phyloP scores from a whole-genome alignment of 768 basidiomycete genomes.

The Gloeostereum incarnatum region DNA sequence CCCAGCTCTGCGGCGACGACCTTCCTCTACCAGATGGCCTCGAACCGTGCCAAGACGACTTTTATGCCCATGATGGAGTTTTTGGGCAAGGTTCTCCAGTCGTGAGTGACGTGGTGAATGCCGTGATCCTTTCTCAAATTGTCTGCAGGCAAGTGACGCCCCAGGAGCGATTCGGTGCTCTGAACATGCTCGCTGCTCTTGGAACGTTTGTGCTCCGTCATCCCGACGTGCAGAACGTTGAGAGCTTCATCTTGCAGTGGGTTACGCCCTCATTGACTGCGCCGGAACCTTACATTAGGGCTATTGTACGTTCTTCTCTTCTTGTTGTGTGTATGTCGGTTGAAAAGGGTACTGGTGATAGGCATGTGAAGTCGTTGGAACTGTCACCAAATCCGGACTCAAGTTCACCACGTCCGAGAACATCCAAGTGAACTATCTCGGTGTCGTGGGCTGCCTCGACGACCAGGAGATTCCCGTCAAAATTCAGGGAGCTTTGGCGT shows the following conservation, averaged over 20 bases:
- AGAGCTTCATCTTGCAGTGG: constrained; percentile 64
- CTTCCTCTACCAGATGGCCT: constrained; percentile 71
- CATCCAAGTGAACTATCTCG: constrained; percentile 54
- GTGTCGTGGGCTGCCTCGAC: constrained; percentile 58
- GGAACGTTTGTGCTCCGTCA: constrained; percentile 78
- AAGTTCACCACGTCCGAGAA: constrained; percentile 59
- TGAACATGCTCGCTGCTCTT: constrained; percentile 74
- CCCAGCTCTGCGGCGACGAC: constrained; percentile 73
- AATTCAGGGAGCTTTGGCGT: constrained; percentile 72
- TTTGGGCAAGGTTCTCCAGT: constrained; percentile 64
- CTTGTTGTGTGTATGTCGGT: constrained; percentile 5
- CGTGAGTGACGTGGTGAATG: constrained; percentile 29
- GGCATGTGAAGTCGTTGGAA: constrained; percentile 79
- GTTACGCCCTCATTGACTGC: constrained; percentile 67
- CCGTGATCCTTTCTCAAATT: neutral
- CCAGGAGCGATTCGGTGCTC: constrained; percentile 71
- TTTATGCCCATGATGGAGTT: constrained; percentile 76
- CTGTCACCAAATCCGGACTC: constrained; percentile 61
- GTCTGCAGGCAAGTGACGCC: constrained; percentile 25
- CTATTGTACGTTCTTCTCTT: constrained; percentile 47
- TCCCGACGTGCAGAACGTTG: constrained; percentile 71
- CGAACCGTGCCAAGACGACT: constrained; percentile 72
- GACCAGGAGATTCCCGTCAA: constrained; percentile 77
- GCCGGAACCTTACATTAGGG: constrained; percentile 64
- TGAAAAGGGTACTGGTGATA: constrained; percentile 13